phyloP scores from a whole-genome alignment of 768 basidiomycete genomes.

The Termitomyces sp. region DNA sequence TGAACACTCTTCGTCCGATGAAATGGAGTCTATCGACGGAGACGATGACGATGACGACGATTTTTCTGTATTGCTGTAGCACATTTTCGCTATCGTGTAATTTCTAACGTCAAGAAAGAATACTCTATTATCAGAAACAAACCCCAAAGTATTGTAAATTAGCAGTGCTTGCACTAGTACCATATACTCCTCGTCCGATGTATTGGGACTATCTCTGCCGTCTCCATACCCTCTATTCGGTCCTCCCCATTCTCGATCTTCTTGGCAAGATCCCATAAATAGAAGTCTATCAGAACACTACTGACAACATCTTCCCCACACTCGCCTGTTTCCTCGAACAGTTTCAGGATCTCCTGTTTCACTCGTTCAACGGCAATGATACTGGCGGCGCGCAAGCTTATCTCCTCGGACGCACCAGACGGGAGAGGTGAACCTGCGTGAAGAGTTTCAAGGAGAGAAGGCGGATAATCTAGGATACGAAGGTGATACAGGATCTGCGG shows the following conservation, averaged over 20 bases:
- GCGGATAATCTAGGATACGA: slow-evolving; percentile 68
- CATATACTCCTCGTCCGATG: slow-evolving; percentile 84
- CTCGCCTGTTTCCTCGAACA: slow-evolving; percentile 24
- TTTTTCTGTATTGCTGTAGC: not conserved
- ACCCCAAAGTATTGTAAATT: slow-evolving; percentile 1
- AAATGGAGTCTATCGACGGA: slow-evolving; percentile 19
- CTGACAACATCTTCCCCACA: slow-evolving; percentile 38
- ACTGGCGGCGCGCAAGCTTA: slow-evolving; percentile 78
- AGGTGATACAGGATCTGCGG: slow-evolving; percentile 90
- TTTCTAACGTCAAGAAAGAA: not conserved
- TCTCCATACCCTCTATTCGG: slow-evolving; percentile 54
- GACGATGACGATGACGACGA: slow-evolving; percentile 16
- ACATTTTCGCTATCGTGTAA: not conserved
- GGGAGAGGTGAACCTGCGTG: slow-evolving; percentile 37
- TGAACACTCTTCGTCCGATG: slow-evolving; percentile 25
- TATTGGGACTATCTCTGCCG: slow-evolving; percentile 55
- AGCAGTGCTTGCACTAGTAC: slow-evolving; percentile 48
- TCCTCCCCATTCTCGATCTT: slow-evolving; percentile 62
- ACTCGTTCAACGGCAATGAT: slow-evolving; percentile 77
- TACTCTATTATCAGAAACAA: not conserved
- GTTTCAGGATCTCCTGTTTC: slow-evolving; percentile 49
- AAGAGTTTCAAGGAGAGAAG: slow-evolving; percentile 51
- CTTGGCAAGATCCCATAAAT: slow-evolving; percentile 86
- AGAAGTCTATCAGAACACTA: slow-evolving; percentile 88
- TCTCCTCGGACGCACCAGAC: slow-evolving; percentile 63